Evolutionary conservation across 2,329 filamentous ascomycete species (phyloP).

Genomic region (Pseudocercospora pini-densiflorae): DNA sequence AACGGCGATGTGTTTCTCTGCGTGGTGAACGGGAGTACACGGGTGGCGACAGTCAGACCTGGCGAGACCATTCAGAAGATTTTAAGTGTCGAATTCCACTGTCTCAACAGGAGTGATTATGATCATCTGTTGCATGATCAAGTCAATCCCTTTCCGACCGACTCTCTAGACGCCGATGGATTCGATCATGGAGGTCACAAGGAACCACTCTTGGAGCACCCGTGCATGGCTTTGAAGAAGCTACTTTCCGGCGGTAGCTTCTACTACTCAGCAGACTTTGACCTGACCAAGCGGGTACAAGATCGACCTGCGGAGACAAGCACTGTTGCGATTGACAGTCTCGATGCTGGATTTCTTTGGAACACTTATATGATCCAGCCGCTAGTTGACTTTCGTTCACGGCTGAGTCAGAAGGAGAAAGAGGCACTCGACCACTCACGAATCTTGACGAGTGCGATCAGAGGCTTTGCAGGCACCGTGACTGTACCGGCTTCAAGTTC

Average conservation of each 20-base stretch:
- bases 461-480: constrained; percentile 88
- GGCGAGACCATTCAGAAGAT: constrained; percentile 91
- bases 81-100: constrained; percentile 85
- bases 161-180: constrained; percentile 59
- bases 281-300: constrained; percentile 90
- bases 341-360: constrained; percentile 93
- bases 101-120: constrained; percentile 83
- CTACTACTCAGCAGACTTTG: constrained; percentile 98
- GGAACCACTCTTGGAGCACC: constrained; percentile 78
- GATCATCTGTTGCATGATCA: constrained; percentile 72
- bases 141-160: constrained; percentile 59
- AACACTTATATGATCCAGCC: constrained; percentile 99
- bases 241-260: constrained; percentile 91
- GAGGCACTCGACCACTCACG: constrained; percentile 81
- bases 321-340: constrained; percentile 86
- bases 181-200: constrained; percentile 61
- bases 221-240: constrained; percentile 88
- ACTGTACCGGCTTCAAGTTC: constrained; percentile 78
- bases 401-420: constrained; percentile 75
- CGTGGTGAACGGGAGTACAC: constrained; percentile 78
- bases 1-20: constrained; percentile 87
- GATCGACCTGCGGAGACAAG: constrained; percentile 65
- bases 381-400: constrained; percentile 83
- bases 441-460: constrained; percentile 90
- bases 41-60: constrained; percentile 80